Evolutionary conservation across 768 basidiomycete species (phyloP).

Genomic region (Mycena alexandri): DNA sequence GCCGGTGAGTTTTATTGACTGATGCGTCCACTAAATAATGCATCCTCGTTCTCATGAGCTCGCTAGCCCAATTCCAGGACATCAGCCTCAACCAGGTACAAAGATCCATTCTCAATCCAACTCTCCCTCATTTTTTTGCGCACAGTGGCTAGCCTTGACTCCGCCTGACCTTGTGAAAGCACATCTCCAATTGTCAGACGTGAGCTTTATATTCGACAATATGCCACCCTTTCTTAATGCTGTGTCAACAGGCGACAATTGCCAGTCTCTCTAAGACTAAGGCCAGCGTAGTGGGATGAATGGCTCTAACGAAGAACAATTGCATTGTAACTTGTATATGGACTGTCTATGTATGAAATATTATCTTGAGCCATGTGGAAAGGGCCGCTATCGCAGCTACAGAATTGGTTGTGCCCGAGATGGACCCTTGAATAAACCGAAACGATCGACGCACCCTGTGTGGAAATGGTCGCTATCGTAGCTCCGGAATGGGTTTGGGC

Average conservation of each 20-base stretch:
- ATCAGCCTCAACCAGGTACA: slow-evolving; percentile 61
- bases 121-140: not conserved
- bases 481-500: too few species aligned
- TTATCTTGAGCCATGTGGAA: not conserved
- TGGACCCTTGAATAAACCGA: too few species aligned
- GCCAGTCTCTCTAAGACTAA: slow-evolving; percentile 38
- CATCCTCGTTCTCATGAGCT: slow-evolving; percentile 6
- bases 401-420: too few species aligned
- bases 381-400: not conserved
- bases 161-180: slow-evolving; percentile 61
- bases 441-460: too few species aligned
- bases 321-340: not conserved
- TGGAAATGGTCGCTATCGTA: not conserved
- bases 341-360: not conserved
- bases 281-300: slow-evolving; percentile 29
- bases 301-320: not conserved
- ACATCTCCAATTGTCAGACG: slow-evolving; percentile 56
- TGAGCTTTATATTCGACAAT: slow-evolving; percentile 24
- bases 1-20: slow-evolving; percentile 44
- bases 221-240: not conserved
- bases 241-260: slow-evolving; percentile 30
- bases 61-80: slow-evolving; percentile 48
- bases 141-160: slow-evolving; percentile 60
- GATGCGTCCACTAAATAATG: not conserved
- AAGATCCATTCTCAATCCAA: too few species aligned